phyloP scores from a whole-genome alignment of 805 yeast species.

The Saturnispora ahearnii region DNA sequence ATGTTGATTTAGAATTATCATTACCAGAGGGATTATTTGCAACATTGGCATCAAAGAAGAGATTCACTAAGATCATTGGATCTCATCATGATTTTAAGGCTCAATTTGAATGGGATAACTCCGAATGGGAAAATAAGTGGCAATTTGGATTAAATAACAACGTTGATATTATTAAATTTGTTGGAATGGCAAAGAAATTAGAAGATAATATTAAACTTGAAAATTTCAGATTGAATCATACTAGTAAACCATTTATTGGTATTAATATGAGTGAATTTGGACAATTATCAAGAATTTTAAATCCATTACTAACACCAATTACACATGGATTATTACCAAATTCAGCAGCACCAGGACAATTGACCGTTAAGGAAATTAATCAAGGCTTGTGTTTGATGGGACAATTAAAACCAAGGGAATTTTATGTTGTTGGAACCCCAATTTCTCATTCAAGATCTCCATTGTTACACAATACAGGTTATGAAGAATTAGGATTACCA shows the following conservation, averaged over 20 bases:
- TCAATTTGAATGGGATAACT: slow-evolving; percentile 49
- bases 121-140: slow-evolving; percentile 70
- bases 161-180: slow-evolving; percentile 74
- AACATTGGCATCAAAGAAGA: slow-evolving; percentile 42
- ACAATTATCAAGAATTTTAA: slow-evolving; percentile 69
- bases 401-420: slow-evolving; percentile 46
- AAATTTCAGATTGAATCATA: slow-evolving; percentile 51
- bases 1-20: slow-evolving; percentile 69
- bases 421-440: slow-evolving; percentile 75
- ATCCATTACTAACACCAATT: slow-evolving; percentile 72
- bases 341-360: slow-evolving; percentile 75
- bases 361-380: slow-evolving; percentile 59
- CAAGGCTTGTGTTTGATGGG: slow-evolving; percentile 50
- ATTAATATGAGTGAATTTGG: slow-evolving; percentile 76
- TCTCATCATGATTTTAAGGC: slow-evolving; percentile 75
- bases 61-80: slow-evolving; percentile 65
- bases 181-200: slow-evolving; percentile 60
- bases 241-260: slow-evolving; percentile 61
- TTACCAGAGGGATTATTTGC: slow-evolving; percentile 49
- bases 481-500: slow-evolving; percentile 67
- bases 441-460: slow-evolving; percentile 87
- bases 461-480: slow-evolving; percentile 72
- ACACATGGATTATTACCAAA: slow-evolving; percentile 61
- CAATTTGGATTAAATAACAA: slow-evolving; percentile 54
- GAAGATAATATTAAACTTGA: slow-evolving; percentile 68